These are phyloP conservation scores for Fusarium torreyae DNA, from an alignment of 2,329 filamentous ascomycete genomes.

Conservation along the genomic window DNA sequence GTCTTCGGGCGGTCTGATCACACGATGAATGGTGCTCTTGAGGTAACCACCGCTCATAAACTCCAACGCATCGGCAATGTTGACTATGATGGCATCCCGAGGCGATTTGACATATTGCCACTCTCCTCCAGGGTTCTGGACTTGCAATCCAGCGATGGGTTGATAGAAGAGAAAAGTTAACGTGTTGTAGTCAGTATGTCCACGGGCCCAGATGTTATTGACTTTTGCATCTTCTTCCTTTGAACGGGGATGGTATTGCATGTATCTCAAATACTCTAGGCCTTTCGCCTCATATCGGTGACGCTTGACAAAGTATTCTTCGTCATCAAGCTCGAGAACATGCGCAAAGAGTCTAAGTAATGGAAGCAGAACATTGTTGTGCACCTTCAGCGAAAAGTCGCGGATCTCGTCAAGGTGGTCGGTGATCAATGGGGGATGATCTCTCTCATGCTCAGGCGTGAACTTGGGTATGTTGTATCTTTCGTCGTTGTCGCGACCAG, in stretches of 20 bases:
- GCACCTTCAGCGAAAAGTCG: not conserved
- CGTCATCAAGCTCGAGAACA: conserved; percentile 20
- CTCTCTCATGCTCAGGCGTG: conserved; percentile 6
- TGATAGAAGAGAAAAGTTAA: not conserved
- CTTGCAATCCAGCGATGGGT: not conserved
- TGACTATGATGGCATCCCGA: not conserved
- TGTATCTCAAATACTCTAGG: not conserved
- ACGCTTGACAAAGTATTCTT: conserved; percentile 10
- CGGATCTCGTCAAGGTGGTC: not conserved
- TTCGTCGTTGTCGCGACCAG: conserved; percentile 17
- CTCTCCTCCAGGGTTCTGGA: not conserved
- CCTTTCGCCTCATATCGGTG: conserved; percentile 7
- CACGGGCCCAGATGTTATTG: not conserved
- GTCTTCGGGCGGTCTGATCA: not conserved
- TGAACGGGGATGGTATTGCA: not conserved
- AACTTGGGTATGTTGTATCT: conserved; percentile 28
- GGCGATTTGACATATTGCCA: not conserved
- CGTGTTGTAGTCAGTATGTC: not conserved
- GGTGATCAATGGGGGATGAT: conserved; percentile 9
- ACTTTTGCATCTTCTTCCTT: not conserved
- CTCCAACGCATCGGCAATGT: not conserved
- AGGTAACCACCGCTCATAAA: not conserved
- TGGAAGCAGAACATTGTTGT: conserved; percentile 8
- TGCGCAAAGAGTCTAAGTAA: conserved; percentile 12
- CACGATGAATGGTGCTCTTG: not conserved